Evolutionary conservation across 768 basidiomycete genomes (phyloP).

Genomic region (Nidularia sp.): DNA sequence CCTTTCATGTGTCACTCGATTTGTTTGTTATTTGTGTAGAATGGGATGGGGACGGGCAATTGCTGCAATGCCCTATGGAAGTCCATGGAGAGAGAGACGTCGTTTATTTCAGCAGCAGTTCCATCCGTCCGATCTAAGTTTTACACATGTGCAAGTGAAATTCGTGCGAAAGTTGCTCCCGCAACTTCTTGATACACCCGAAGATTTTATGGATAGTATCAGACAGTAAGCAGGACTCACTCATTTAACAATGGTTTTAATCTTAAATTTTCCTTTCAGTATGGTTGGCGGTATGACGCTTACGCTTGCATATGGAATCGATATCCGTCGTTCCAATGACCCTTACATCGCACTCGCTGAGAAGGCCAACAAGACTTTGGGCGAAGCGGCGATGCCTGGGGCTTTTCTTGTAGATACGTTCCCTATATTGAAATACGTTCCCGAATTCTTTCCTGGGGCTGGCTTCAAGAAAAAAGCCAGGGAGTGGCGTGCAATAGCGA

Average conservation of each 20-base stretch:
- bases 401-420: slow-evolving; percentile 21
- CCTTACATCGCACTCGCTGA: slow-evolving; percentile 15
- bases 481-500: slow-evolving; percentile 22
- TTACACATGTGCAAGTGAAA: neutral
- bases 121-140: neutral
- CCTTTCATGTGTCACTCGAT: no score
- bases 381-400: slow-evolving; percentile 10
- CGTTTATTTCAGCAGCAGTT: neutral
- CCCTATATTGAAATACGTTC: slow-evolving; percentile 21
- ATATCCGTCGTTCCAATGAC: slow-evolving; percentile 13
- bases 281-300: slow-evolving; percentile 7
- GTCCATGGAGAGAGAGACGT: neutral
- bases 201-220: neutral
- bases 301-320: slow-evolving; percentile 15
- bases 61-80: neutral
- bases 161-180: neutral
- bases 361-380: slow-evolving; percentile 9
- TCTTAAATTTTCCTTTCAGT: neutral
- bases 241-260: neutral
- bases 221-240: neutral
- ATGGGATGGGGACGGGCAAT: neutral
- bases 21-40: neutral
- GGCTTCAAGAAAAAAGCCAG: slow-evolving; percentile 32
- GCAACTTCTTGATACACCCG: neutral
- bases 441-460: slow-evolving; percentile 27